Conservation (phyloP, 148 eudicot species). For the Vaccinium darrowii region DNA sequence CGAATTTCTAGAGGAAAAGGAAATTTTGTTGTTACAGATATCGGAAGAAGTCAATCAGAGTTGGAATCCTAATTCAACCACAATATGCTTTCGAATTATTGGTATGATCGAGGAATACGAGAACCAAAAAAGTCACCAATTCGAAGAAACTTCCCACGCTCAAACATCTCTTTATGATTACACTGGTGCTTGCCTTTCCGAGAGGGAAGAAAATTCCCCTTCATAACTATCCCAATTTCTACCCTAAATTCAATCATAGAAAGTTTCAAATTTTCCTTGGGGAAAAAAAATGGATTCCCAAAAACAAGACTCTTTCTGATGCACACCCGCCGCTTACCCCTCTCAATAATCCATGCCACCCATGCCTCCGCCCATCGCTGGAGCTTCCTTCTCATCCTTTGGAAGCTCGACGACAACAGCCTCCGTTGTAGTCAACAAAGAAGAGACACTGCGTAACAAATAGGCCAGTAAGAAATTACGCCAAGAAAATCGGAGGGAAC, state of each 20-base stretch:
- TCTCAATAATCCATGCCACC: conserved; percentile 55
- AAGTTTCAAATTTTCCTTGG: background rate
- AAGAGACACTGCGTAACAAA: conserved; percentile 51
- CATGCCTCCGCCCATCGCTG: conserved; percentile 43
- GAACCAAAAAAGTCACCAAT: background rate
- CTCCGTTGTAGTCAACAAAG: conserved; percentile 88
- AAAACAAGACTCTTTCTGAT: background rate
- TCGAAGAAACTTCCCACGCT: background rate
- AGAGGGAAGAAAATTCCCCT: background rate
- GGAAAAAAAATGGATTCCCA: background rate
- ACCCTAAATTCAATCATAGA: background rate
- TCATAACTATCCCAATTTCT: background rate
- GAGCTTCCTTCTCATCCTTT: conserved; percentile 35
- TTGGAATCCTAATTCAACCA: too few relatives aligned
- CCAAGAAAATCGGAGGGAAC: background rate
- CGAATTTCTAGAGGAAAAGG: too few relatives aligned
- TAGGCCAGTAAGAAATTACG: background rate
- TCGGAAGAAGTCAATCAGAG: too few relatives aligned
- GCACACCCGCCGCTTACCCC: background rate
- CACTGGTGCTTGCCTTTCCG: background rate
- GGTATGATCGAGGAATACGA: background rate
- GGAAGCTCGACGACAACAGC: conserved; percentile 72
- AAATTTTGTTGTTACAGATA: too few relatives aligned
- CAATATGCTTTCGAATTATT: background rate
- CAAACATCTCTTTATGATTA: background rate